Base-by-base conservation (phyloP, 345 rosid species). In the Laguncularia racemosa region DNA sequence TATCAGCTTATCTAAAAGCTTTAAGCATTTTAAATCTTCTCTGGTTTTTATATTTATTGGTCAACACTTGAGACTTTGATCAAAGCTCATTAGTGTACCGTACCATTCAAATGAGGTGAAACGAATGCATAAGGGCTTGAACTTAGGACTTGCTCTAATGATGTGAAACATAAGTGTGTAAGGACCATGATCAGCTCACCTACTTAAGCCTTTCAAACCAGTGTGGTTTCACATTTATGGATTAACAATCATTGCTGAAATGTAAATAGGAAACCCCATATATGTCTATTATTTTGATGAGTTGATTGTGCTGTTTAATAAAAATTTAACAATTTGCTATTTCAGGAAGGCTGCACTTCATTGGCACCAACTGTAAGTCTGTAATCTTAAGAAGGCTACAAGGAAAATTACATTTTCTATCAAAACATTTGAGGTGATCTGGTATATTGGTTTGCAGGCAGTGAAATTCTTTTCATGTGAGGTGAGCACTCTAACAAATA, bases 351-450 rank as follows among this genome's bases (percentile, higher is more conserved):
- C 28, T 74, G 71, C 71, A 74, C 78, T 65, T 20, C 52, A 48
- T 33, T 69, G 54, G 78, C 78, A 16, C 78, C 74, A 51, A 74
- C 69, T 16, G 78, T 62, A 59, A 62, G 62, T 56, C 33, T 1
- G 3, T 21, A 20, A n/a, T 16, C 15, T 38, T 52, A 14, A 1
- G 20, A 16, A 45, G 33, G 12, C 15, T 44, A 18, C 20, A 0
- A 63, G 19, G 60, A 40, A 12, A 13, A 14, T 33, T 18, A 16
- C 4, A 1, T 38, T 44, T 38, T 55, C 44, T 28, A 14, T 46
- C 9, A 38, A 46, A 55, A n/a, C 57, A 55, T 4, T 55, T 55
- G 12, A 28, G 57, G 57, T 14, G 2, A 46, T 16, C 14, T 18
- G 47, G 14, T 47, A 17, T 6, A 20, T 20, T 16, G 20, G 13